phyloP scores from a whole-genome alignment of 345 rosid genomes.

The thale cress (Arabidopsis thaliana) region DNA sequence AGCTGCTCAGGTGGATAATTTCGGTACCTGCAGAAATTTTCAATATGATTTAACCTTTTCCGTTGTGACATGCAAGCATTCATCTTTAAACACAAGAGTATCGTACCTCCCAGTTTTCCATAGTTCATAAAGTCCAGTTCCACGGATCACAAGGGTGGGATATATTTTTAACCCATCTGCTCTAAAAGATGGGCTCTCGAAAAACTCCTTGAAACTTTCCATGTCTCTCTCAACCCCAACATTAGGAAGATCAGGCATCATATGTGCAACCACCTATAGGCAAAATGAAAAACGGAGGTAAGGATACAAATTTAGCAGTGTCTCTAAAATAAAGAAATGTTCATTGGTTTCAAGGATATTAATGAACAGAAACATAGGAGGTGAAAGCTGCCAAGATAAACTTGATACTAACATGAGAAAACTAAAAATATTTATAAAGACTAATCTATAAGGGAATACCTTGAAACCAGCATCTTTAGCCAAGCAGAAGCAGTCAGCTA shows the following conservation, averaged over 20 bases:
- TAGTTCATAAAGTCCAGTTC: constrained; percentile 96
- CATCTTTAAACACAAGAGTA: constrained; percentile 5
- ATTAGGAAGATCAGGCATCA: constrained; percentile 99
- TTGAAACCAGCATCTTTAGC: constrained; percentile 99
- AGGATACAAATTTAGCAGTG: not conserved
- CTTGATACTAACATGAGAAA: constrained; percentile 8
- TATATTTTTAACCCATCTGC: constrained; percentile 98
- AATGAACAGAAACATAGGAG: constrained; percentile 26
- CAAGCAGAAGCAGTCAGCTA: constrained; percentile 97
- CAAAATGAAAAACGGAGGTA: not conserved
- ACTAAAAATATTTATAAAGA: not conserved
- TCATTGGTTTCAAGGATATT: not conserved
- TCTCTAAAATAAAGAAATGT: not conserved
- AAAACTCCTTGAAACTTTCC: constrained; percentile 96
- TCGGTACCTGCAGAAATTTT: constrained; percentile 63
- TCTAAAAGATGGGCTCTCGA: constrained; percentile 93
- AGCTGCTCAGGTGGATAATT: constrained; percentile 99
- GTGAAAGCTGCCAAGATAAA: constrained; percentile 27
- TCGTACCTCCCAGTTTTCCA: constrained; percentile 97
- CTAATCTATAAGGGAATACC: constrained; percentile 48
- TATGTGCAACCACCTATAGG: constrained; percentile 94
- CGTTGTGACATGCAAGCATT: constrained; percentile 5
- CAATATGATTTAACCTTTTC: constrained; percentile 1
- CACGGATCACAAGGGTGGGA: constrained; percentile 98
- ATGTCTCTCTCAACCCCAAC: constrained; percentile 97